Base-by-base conservation (phyloP, 2,329 filamentous ascomycete species). In the Fusarium brevicatenulatum region DNA sequence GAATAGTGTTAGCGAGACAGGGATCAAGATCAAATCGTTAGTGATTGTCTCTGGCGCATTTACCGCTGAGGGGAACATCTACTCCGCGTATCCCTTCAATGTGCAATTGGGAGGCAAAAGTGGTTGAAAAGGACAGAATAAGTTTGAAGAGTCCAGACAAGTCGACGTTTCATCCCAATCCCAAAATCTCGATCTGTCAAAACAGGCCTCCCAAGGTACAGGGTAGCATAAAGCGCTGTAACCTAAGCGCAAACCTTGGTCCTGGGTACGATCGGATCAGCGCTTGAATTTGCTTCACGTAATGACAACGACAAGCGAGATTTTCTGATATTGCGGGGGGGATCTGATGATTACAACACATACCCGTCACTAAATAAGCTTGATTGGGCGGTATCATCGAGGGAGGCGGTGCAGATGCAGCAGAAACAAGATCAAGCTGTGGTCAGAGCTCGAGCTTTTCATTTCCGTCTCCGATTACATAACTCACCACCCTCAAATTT, bases 401-500 rank as follows among this genome's bases (percentile, higher is more conserved):
- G 10, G 25, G 55, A 57, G 55, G 42, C 55, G 10, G 55, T 57
- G 55, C 23, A 37, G 19, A 57, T 57, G 42, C 42, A 28, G 23
- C n/a, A 50, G 55, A 57, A 57, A 50, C 55, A 50, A 57, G 55
- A 50, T 49, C 32, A 37, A 57, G 42, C 42, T 57, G 8, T 37
- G 55, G 55, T 57, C 42, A 50, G 55, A 50, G 55, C 55, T 57
- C 32, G 4, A 16, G 7, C 9, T 2, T 4, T 19, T 37, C 32
- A 57, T 50, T 50, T 57, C 55, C 55, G 55, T 50, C 42, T 19
- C 55, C 55, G 42, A 50, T 57, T 57, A 57, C 55, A 36, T 57
- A 57, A 57, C 6, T 4, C 3, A 18, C 0, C 2, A 23, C 2
- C 19, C 2, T 7, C 12, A 7, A 0, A 1, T 5, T 5, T 2